Base-by-base conservation (phyloP, 306 rosid genomes). In the Trifolium dubium region DNA sequence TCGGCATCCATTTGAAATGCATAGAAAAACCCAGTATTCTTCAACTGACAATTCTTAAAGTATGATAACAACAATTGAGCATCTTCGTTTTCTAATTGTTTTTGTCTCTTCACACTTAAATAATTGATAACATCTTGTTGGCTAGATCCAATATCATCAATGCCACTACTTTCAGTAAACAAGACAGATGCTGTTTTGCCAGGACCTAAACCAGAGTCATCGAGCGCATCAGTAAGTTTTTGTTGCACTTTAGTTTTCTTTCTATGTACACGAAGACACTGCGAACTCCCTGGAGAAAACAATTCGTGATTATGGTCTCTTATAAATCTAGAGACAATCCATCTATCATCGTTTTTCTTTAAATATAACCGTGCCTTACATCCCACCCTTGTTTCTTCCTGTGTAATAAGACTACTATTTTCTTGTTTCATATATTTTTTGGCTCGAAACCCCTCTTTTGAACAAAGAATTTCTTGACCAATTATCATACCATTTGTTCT, bases 21-120 rank as follows among this genome's bases (percentile, higher is more conserved):
- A 13, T 49, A 49, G 8, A 49, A 49, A 14, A 49, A 49, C 2
- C 54, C 54, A 49, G 19, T 49, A 49, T 49, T 49, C 54, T 49
- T 49, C 54, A 49, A 49, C 19, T 49, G 17, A 49, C 54, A 49
- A 49, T 49, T 49, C 19, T 49, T 49, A 49, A 49, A 49, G 54
- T 49, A 49, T 49, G 54, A 49, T 49, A 49, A 49, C 54, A 49
- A 14, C 54, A 49, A 49, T n/a, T 49, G 54, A 49, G 8, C 54
- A 49, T 49, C 54, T 49, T n/a, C 15, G 19, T 49, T 49, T 49
- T 49, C 54, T 1, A 49, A 49, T 5, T 49, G 54, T n/a, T n/a
- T n/a, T 49, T 49, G 9, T 49, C 17, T 49, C 9, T 49, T n/a
- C n/a, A n/a, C 54, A 49, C 19, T 49, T 5, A 49, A 49, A 8